Base-by-base conservation (phyloP, 345 rosid species). In the Populus simonii region DNA sequence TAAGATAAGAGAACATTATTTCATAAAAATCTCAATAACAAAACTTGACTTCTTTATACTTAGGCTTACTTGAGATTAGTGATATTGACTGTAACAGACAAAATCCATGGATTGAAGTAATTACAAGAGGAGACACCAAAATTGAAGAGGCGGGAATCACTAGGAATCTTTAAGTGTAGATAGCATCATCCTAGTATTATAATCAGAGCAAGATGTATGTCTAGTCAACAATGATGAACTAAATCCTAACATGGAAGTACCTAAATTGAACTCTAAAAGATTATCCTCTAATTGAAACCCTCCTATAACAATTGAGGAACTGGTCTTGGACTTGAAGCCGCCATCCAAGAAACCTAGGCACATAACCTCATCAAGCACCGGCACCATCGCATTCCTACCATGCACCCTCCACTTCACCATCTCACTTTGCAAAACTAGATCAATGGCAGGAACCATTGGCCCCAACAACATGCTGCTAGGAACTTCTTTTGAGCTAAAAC, bases 311-410 rank as follows among this genome's bases (percentile, higher is more conserved):
- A 94, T 86, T 0, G 47, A 41, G 47, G 35, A 33, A 31, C 90
- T 55, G 84, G 47, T 76, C 20, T 70, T 72, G 72, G 63, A 78
- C 17, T 33, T 86, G 36, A 76, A 18, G 3, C 97, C 97, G 49
- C 97, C 96, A 70, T 94, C 91, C 38, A 92, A 41, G 55, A 92
- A 70, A 31, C 96, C 98, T 83, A 91, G 82, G 67, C 98, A 94
- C 83, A 82, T 80, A 31, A 85, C 88, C 66, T 83, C 88, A 53
- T 82, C 82, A 15, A 81, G 85, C 71, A 85, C 86, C 43, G 66
- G 73, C 84, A 91, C 96, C 94, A 91, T 78, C 29, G 88, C 83
- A 80, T 85, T 94, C 77, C 76, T 72, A 45, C 90, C 92, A 12
- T 78, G 66, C 23, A 92, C 76, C 77, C 85, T 90, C 98, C 98